Percentiles rank a stretch among this genome's conserved stretches.
Evolutionary conservation across 2,329 filamentous ascomycete species (phyloP).

Genomic region (Colletotrichum sp.): DNA sequence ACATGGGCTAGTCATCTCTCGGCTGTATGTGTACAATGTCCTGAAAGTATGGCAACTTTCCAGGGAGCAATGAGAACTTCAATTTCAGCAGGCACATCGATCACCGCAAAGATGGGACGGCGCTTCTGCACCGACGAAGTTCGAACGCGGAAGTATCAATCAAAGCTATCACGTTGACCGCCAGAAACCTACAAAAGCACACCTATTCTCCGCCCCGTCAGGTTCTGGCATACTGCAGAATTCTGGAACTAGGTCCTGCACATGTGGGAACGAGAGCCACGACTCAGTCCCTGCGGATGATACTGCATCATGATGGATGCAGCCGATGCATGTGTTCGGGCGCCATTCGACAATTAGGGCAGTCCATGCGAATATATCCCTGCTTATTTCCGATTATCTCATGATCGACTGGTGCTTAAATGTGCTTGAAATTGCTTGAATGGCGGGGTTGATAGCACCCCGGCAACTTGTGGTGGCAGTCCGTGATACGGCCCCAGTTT

Average conservation of each 20-base stretch:
- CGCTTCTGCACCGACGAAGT: neutral
- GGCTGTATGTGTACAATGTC: neutral
- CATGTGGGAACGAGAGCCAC: neutral
- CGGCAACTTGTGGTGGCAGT: neutral
- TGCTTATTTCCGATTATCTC: neutral
- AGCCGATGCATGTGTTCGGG: neutral
- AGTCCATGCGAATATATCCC: neutral
- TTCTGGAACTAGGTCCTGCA: neutral
- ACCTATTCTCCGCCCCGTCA: too few species aligned
- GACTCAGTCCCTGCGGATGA: neutral
- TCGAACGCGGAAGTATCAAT: neutral
- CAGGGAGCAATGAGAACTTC: neutral
- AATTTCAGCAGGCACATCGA: neutral
- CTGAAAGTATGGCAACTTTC: neutral
- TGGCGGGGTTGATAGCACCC: neutral
- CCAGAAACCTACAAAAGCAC: neutral
- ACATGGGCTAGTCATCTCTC: neutral
- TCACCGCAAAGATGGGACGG: neutral
- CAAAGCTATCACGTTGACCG: neutral
- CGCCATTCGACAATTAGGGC: conserved; percentile 1
- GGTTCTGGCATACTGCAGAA: neutral
- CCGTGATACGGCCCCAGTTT: neutral
- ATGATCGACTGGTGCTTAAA: neutral
- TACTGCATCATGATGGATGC: neutral
- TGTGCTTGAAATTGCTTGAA: neutral